A percentile compares a stretch with the other conserved stretches of the same genome.
Evolutionary conservation across 257 asterid genomes (phyloP).

Genomic region (Pogostemon cablin): DNA sequence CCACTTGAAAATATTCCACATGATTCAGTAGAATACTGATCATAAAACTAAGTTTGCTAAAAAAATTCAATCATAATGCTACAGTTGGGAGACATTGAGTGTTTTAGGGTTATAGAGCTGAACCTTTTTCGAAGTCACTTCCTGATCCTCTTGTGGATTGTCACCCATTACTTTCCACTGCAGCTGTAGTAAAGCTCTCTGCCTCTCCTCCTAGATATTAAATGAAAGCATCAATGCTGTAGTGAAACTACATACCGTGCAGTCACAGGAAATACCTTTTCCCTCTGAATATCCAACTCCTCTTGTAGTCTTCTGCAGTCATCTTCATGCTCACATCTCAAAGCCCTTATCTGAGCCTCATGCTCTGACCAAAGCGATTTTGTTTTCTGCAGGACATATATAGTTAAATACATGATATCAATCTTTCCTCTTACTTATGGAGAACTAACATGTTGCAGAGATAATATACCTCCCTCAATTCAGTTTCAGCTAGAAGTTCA

Average conservation of each 20-base stretch:
- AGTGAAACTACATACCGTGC: constrained; percentile 23
- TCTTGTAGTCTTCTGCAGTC: constrained; percentile 80
- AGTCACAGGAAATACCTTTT: constrained; percentile 57
- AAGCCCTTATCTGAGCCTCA: constrained; percentile 80
- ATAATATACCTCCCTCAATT: constrained; percentile 71
- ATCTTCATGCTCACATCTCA: constrained; percentile 86
- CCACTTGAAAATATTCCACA: constrained; percentile 5
- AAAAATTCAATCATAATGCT: neutral
- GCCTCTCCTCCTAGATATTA: constrained; percentile 82
- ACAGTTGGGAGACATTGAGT: constrained; percentile 10
- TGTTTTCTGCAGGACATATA: constrained; percentile 57
- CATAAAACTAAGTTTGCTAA: constrained; percentile 2
- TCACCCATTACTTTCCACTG: constrained; percentile 96
- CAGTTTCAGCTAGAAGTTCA: constrained; percentile 77
- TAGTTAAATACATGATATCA: constrained; percentile 9
- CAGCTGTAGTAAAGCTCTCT: constrained; percentile 82
- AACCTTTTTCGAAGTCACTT: constrained; percentile 95
- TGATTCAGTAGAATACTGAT: constrained; percentile 12
- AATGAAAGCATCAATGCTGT: constrained; percentile 30
- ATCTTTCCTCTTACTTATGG: constrained; percentile 24
- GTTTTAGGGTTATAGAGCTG: constrained; percentile 22
- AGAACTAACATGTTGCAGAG: constrained; percentile 2
- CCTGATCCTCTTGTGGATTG: constrained; percentile 85
- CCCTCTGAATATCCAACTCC: constrained; percentile 80
- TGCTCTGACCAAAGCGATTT: constrained; percentile 73